Evolutionary conservation across 495 filamentous ascomycete genomes (phyloP), one percentile per base, ranked within the genome.

Genomic region (Xanthoparmelia taractica): DNA sequence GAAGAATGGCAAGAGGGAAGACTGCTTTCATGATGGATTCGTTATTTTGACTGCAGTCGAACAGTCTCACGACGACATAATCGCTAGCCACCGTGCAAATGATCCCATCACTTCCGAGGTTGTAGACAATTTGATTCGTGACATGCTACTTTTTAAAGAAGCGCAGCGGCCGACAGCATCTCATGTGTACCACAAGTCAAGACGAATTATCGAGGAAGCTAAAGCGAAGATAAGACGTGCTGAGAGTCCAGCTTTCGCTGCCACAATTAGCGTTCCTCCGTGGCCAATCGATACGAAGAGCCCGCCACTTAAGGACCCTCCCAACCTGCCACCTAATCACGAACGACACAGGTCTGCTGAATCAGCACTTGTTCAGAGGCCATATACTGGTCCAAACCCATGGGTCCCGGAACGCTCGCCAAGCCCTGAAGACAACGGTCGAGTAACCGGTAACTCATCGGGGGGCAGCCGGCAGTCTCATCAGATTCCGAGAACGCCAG

Each of bases 1-100:
- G 34, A 60, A 66, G 20, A 33, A 36, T 6, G 63, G 58, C 8
- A 65, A 67, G 33, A 65, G 71, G 27, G 69, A 71, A 20, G 73
- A 73, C 31, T 75, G 72, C 63, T 81, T 81, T 63, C 79, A 81
- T 62, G 65, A 79, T 62, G 73, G 75, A 38, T 64, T 70, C n/a
- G 45, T 66, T 0, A 70, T 72, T 4, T 66, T 79, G 10, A 54
- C 69, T 8, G 40, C 47, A 50, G 47, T 50, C 25, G 8, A 7
- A 27, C 23, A 29, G 8, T 27, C 25, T 15, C 47, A 50, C 47
- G 25, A 50, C 23, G 23, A 50, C 1, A 50, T 50, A 27, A 50
- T 29, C 10, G 12, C 2, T 13, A 50, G 47, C 4, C 25, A 13
- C 4, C 23, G 47, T 27, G 25, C 11, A 4, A 29, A 27, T 6